Conservation (phyloP, 1,139 yeast species). For the Geotrichum fermentans region DNA sequence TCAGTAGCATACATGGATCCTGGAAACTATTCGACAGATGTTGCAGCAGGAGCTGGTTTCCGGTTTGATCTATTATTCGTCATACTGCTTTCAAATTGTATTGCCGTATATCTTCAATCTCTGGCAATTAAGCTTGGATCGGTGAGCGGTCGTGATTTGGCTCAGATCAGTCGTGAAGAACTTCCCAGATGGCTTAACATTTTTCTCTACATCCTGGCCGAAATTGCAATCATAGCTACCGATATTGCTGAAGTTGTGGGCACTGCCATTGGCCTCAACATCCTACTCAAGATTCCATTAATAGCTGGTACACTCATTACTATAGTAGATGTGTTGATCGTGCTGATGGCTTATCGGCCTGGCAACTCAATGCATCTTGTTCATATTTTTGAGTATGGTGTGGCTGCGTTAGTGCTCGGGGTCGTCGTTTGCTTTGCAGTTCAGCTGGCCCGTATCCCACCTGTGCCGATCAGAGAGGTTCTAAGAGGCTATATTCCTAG, state of each 20-base stretch:
- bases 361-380: constrained; percentile 76
- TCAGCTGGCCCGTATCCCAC: constrained; percentile 57
- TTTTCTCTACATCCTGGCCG: constrained; percentile 67
- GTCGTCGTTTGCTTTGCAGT: constrained; percentile 82
- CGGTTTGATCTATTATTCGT: constrained; percentile 78
- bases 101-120: constrained; percentile 82
- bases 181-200: constrained; percentile 59
- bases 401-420: constrained; percentile 66
- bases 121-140: constrained; percentile 82
- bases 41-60: constrained; percentile 86
- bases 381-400: constrained; percentile 77
- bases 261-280: constrained; percentile 83
- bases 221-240: constrained; percentile 84
- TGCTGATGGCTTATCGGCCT: constrained; percentile 82
- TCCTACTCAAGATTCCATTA: constrained; percentile 71
- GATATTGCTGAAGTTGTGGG: constrained; percentile 94
- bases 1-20: constrained; percentile 97
- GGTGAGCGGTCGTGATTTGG: constrained; percentile 85
- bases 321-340: constrained; percentile 76
- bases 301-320: constrained; percentile 76
- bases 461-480: constrained; percentile 51
- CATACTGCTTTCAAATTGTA: constrained; percentile 71
- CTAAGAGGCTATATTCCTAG: constrained; percentile 77
- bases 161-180: constrained; percentile 77
- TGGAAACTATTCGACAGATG: constrained; percentile 93